Conservation (phyloP, 495 filamentous ascomycete species). For the Podospora pseudocomata region DNA sequence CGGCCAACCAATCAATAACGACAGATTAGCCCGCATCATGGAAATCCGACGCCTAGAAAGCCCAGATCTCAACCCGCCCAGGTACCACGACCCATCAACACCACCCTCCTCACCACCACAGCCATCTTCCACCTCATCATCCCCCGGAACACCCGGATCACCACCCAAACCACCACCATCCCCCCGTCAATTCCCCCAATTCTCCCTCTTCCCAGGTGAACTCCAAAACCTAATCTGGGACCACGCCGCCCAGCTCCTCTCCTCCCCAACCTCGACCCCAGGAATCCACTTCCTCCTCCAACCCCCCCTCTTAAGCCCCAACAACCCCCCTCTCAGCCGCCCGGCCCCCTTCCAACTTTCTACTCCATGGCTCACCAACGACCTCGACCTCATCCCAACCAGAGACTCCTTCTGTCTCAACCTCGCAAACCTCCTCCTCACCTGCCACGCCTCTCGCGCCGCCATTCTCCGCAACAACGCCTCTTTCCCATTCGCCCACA, state of each 20-base stretch:
- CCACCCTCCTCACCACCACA: background rate
- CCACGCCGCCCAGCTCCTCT: conserved; percentile 17
- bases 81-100: background rate
- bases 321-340: conserved; percentile 7
- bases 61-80: background rate
- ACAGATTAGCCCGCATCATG: background rate
- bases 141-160: background rate
- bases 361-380: conserved; percentile 6
- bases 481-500: background rate
- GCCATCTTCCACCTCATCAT: background rate
- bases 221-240: conserved; percentile 28
- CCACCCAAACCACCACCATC: background rate
- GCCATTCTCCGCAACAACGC: conserved; percentile 17
- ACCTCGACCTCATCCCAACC: conserved; percentile 23
- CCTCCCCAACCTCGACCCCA: background rate
- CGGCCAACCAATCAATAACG: background rate
- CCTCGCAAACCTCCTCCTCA: conserved; percentile 17
- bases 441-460: conserved; percentile 22
- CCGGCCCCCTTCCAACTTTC: background rate
- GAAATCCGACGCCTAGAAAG: background rate
- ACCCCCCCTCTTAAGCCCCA: conserved; percentile 46
- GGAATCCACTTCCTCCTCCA: conserved; percentile 36
- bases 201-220: conserved; percentile 23
- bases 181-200: conserved; percentile 22
- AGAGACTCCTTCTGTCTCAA: conserved; percentile 32